phyloP scores from a whole-genome alignment of 75 land plant species.

The Pinus albicaulis region DNA sequence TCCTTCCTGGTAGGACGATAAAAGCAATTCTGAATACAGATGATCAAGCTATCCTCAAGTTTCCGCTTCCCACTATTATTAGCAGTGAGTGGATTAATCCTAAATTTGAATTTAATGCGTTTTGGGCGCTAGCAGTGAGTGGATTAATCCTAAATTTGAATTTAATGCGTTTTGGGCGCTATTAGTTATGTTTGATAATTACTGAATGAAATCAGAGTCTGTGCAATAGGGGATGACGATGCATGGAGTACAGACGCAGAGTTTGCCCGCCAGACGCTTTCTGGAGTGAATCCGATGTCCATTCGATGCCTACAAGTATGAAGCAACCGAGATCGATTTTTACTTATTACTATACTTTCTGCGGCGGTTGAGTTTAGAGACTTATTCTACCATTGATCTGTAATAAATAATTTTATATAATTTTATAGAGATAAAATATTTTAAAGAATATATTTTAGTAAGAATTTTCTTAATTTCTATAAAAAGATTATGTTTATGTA shows the following conservation, averaged over 20 bases:
- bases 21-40: neutral
- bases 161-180: too few relatives aligned
- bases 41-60: neutral
- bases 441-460: too few relatives aligned
- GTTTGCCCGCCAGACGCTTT: conserved; percentile 35
- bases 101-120: too few relatives aligned
- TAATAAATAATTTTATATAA: too few relatives aligned
- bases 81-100: neutral
- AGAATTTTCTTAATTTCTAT: too few relatives aligned
- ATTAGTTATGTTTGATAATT: neutral
- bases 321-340: neutral
- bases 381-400: too few relatives aligned
- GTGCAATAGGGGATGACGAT: conserved; percentile 8
- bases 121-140: neutral
- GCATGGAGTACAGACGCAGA: conserved; percentile 33
- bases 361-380: too few relatives aligned
- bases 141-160: neutral
- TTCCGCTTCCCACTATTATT: conserved; percentile 7
- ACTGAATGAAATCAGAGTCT: neutral
- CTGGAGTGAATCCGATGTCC: conserved; percentile 30
- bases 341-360: neutral
- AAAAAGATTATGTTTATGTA: too few relatives aligned
- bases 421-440: too few relatives aligned
- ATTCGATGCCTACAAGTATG: conserved; percentile 15
- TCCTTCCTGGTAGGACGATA: neutral